A percentile compares a stretch with the other conserved stretches of the same genome.
Evolutionary conservation across 768 basidiomycete species (phyloP).

Genomic region (Trametes cubensis): DNA sequence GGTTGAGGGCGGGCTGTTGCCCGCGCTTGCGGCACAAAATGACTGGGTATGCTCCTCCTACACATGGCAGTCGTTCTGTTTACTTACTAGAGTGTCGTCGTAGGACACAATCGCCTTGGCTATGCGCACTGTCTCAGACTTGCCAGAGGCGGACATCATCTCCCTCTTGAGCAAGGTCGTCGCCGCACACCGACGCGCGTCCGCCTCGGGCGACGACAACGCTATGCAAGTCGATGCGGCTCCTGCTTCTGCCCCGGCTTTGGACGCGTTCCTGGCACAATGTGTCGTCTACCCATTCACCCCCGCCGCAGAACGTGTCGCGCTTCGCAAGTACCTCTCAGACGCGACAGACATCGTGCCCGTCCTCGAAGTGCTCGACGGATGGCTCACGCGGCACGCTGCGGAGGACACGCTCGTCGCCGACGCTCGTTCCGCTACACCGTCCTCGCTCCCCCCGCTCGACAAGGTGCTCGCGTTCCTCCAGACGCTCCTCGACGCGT

Average conservation of each 20-base stretch:
- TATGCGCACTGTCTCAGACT: constrained; percentile 57
- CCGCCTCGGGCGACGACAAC: constrained; percentile 21
- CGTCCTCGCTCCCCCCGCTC: constrained; percentile 41
- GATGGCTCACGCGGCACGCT: constrained; percentile 47
- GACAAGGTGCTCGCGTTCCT: constrained; percentile 57
- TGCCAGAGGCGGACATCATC: constrained; percentile 68
- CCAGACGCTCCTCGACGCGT: constrained; percentile 70
- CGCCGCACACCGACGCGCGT: constrained; percentile 37
- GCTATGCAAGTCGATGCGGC: constrained; percentile 43
- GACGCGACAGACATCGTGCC: constrained; percentile 52
- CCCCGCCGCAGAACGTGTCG: constrained; percentile 45
- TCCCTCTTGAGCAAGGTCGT: constrained; percentile 51
- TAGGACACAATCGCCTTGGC: constrained; percentile 49
- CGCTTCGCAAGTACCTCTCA: constrained; percentile 52
- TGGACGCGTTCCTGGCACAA: constrained; percentile 41
- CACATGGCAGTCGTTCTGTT: neutral
- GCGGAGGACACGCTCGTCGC: constrained; percentile 44
- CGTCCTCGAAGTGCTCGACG: constrained; percentile 50
- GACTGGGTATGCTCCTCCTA: constrained; percentile 63
- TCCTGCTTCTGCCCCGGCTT: constrained; percentile 35
- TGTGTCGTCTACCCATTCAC: constrained; percentile 47
- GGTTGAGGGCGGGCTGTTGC: constrained; percentile 61
- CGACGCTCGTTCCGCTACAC: constrained; percentile 24
- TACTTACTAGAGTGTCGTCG: neutral
- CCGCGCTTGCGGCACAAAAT: constrained; percentile 49